Evolutionary conservation across 202 grass and related monocot species (phyloP), one percentile per base, ranked within the genome.

Genomic region (Saccharum hybrid): DNA sequence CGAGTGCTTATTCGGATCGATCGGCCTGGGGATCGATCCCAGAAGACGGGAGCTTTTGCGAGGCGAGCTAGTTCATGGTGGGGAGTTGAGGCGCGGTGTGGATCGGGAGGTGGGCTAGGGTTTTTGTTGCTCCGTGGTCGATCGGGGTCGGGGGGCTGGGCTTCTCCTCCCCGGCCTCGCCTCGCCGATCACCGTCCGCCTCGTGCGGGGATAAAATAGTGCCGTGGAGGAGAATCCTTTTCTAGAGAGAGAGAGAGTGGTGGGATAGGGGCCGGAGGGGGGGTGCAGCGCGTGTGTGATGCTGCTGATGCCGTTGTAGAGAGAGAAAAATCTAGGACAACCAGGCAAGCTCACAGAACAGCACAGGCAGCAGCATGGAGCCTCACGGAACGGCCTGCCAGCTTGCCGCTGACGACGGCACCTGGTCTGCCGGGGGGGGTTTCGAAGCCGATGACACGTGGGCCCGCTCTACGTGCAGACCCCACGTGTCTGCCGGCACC

Each of bases 401-500:
- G 37, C 37, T 38, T 6, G 42, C 42, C 2, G 3, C 2, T 19
- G 34, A 67, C 36, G 66, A 34, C 2, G 63, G 33, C 14, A 1
- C 2, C 14, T 18, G 19, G 19, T 5, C 31, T n/a, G 16, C 34
- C 28, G 26, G 66, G 10, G 10, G 0, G 66, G 26, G 11, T 4
- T 0, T 8, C 0, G 4, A 15, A 38, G 5, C 4, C 21, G 8
- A 60, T 85, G 66, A 12, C 66, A 10, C 4, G 54, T n/a, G 75
- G 82, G 75, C 9, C 66, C 7, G 0, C 8, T 0, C 1, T 14
- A 0, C 1, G 0, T 0, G 0, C 0, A 10, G 5, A 7, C 77
- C 77, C 2, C 45, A 15, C 43, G 11, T 23, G 45, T 36, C 62
- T 46, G 40, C 13, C 0, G 45, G 2, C 37, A 34, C 33, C 0